Evolutionary conservation across 2,329 filamentous ascomycete genomes (phyloP).

Genomic region (Beauveria sp.): DNA sequence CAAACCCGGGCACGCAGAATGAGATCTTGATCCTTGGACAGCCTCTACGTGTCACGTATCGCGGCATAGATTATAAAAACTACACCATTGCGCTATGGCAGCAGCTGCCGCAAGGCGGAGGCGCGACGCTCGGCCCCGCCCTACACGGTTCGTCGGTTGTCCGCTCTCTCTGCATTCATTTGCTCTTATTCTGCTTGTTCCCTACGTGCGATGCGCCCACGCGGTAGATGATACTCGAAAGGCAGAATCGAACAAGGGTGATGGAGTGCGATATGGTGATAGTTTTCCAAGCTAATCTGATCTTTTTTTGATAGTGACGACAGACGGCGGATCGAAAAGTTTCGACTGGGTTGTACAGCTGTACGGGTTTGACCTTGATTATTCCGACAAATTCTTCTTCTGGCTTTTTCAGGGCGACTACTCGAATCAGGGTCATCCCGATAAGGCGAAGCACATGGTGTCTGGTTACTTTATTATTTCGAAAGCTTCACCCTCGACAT

Average conservation of each 20-base stretch:
- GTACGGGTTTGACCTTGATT: slow-evolving; percentile 12
- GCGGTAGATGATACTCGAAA: too few species aligned
- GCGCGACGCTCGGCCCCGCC: background rate
- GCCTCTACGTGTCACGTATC: background rate
- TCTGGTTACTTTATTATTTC: background rate
- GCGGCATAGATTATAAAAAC: background rate
- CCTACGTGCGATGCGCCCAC: background rate
- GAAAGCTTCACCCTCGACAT: background rate
- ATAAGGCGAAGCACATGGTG: background rate
- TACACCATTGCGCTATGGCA: background rate
- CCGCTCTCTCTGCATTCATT: background rate
- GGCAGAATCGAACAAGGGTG: too few species aligned
- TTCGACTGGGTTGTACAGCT: slow-evolving; percentile 16
- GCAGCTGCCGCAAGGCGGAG: background rate
- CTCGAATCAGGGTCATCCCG: slow-evolving; percentile 5
- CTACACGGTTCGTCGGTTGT: background rate
- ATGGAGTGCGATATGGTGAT: too few species aligned
- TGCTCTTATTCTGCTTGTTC: too few species aligned
- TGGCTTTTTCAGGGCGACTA: slow-evolving; percentile 17
- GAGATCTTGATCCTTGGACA: background rate
- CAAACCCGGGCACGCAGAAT: background rate
- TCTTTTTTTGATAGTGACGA: slow-evolving; percentile 7
- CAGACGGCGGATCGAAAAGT: background rate
- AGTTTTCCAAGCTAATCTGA: too few species aligned
- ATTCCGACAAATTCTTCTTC: slow-evolving; percentile 16